These are phyloP conservation scores for Podospora tetraspora DNA, from an alignment of 495 filamentous ascomycete species.

Conservation along the genomic window DNA sequence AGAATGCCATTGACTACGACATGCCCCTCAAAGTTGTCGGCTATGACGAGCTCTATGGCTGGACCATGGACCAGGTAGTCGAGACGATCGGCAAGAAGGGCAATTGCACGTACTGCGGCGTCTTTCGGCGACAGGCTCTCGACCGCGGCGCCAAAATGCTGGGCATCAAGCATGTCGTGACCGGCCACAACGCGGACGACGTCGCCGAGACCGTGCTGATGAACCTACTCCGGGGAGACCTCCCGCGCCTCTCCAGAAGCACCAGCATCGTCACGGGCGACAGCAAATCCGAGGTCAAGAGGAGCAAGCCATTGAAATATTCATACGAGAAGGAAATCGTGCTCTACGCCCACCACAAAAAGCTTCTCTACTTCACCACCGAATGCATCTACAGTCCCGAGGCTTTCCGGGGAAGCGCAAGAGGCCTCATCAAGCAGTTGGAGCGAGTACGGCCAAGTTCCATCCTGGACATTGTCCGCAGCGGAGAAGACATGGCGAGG, in stretches of 20 bases:
- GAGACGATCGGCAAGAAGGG: slow-evolving; percentile 95
- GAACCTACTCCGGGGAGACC: slow-evolving; percentile 88
- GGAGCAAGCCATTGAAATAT: slow-evolving; percentile 95
- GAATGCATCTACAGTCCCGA: slow-evolving; percentile 98
- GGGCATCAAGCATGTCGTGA: slow-evolving; percentile 90
- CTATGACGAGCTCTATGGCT: slow-evolving; percentile 92
- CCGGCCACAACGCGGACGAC: slow-evolving; percentile 96
- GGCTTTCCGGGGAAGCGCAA: slow-evolving; percentile 91
- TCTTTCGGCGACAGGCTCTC: slow-evolving; percentile 90
- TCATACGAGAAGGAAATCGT: slow-evolving; percentile 99
- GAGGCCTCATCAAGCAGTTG: slow-evolving; percentile 87
- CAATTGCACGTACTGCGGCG: slow-evolving; percentile 98
- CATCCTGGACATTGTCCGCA: slow-evolving; percentile 89
- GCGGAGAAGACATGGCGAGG: slow-evolving; percentile 91
- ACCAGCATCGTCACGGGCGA: slow-evolving; percentile 90
- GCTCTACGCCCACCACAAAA: slow-evolving; percentile 91
- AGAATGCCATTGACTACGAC: slow-evolving; percentile 82
- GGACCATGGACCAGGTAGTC: slow-evolving; percentile 99
- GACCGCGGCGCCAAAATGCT: slow-evolving; percentile 86
- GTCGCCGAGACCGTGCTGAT: slow-evolving; percentile 98
- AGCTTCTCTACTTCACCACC: slow-evolving; percentile 94
- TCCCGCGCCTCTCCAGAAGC: slow-evolving; percentile 78
- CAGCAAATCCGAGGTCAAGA: slow-evolving; percentile 68
- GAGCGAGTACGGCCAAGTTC: slow-evolving; percentile 89
- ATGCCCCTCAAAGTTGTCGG: slow-evolving; percentile 89